Evolutionary conservation across 306 rosid genomes (phyloP).

Genomic region (Cicer cuneatum): DNA sequence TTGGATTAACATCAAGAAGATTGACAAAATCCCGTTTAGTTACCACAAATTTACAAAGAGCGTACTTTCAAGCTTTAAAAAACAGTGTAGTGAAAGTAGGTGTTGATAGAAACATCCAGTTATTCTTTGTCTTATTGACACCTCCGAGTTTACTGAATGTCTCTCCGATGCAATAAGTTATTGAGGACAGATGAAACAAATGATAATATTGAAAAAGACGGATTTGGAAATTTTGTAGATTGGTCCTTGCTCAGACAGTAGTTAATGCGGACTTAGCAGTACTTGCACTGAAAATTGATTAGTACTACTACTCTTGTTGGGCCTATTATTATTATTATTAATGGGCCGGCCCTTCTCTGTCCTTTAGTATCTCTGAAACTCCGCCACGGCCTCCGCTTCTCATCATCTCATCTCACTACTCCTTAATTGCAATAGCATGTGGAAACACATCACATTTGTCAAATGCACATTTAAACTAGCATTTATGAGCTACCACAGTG

Average conservation of each 20-base stretch:
- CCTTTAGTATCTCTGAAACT: neutral
- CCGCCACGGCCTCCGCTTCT: neutral
- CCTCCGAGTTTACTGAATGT: neutral
- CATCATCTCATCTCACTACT: too few relatives aligned
- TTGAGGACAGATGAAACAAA: too few relatives aligned
- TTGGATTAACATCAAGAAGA: too few relatives aligned
- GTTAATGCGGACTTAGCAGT: neutral
- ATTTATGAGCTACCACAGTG: slow-evolving; percentile 13
- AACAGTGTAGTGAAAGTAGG: too few relatives aligned
- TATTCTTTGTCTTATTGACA: too few relatives aligned
- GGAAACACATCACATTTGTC: slow-evolving; percentile 15
- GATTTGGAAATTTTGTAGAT: neutral
- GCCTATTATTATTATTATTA: neutral
- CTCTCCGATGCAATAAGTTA: too few relatives aligned
- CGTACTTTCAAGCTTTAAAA: too few relatives aligned
- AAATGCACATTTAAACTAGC: slow-evolving; percentile 12
- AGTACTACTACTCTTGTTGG: neutral
- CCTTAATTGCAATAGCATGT: slow-evolving; percentile 3
- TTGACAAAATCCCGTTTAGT: too few relatives aligned
- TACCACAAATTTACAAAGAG: too few relatives aligned
- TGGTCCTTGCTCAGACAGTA: neutral
- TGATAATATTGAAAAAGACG: too few relatives aligned
- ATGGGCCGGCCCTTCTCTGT: neutral
- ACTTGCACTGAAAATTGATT: neutral
- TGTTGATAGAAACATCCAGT: too few relatives aligned